phyloP scores from a whole-genome alignment of 2,329 filamentous ascomycete genomes.

The Erysiphe pisi region DNA sequence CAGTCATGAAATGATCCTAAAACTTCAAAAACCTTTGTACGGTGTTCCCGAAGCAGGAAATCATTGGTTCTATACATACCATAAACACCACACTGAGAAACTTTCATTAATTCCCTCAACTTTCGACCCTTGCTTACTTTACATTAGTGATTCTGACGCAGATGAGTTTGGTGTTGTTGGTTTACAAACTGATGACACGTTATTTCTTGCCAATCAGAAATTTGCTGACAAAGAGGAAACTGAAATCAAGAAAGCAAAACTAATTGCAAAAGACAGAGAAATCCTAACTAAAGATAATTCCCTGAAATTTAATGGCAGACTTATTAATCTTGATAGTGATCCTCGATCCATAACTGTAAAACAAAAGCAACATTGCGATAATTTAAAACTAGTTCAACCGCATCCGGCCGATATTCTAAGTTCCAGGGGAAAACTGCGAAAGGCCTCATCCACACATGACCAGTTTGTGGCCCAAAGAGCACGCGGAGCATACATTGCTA shows the following conservation, averaged over 20 bases:
- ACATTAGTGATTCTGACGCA: neutral
- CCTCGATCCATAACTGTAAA: neutral
- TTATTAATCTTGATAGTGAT: neutral
- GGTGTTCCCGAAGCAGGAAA: neutral
- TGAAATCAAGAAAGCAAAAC: no score
- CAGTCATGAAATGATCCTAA: neutral
- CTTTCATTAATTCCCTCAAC: neutral
- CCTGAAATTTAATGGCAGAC: neutral
- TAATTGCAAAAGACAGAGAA: neutral
- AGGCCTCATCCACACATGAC: neutral
- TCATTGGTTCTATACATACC: neutral
- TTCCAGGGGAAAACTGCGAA: neutral
- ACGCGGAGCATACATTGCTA: neutral
- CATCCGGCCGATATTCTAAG: neutral
- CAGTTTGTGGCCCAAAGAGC: neutral
- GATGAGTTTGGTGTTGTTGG: neutral
- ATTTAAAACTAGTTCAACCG: neutral
- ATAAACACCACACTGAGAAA: neutral
- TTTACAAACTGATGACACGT: neutral
- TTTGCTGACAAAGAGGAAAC: neutral
- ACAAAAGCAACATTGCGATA: neutral
- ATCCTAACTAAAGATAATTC: neutral
- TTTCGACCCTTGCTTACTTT: neutral
- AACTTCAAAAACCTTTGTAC: neutral
- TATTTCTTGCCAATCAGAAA: neutral